Evolutionary conservation across 2,329 filamentous ascomycete species (phyloP).

Genomic region (Scedosporium boydii): DNA sequence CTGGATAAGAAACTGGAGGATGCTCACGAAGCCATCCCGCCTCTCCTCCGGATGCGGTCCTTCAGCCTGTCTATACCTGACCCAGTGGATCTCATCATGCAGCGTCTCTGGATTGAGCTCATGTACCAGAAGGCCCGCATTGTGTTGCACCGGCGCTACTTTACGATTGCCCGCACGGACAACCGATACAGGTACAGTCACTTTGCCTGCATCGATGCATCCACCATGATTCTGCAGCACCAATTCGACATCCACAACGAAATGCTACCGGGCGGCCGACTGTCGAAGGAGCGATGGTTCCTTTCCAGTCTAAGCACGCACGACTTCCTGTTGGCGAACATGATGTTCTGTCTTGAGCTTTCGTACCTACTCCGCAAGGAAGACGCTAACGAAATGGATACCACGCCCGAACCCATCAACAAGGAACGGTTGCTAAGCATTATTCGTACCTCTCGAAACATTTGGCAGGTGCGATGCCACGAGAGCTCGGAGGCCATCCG

Average conservation of each 20-base stretch:
- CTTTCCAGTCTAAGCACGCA: constrained; percentile 30
- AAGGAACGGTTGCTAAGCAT: constrained; percentile 17
- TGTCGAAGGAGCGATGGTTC: constrained; percentile 31
- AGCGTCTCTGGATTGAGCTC: constrained; percentile 37
- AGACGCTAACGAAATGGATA: constrained; percentile 4
- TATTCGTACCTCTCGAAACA: constrained; percentile 16
- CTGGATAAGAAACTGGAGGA: constrained; percentile 30
- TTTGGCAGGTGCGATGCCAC: constrained; percentile 17
- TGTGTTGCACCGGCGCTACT: constrained; percentile 33
- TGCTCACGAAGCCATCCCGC: constrained; percentile 27
- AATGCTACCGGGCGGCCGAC: constrained; percentile 25
- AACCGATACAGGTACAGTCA: constrained; percentile 28
- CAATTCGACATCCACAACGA: constrained; percentile 32
- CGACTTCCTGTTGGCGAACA: constrained; percentile 37
- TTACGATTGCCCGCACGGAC: constrained; percentile 22
- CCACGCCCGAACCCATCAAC: constrained; percentile 10
- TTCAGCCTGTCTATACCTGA: constrained; percentile 34
- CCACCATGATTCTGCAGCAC: constrained; percentile 29
- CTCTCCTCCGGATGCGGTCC: constrained; percentile 28
- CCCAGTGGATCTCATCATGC: constrained; percentile 34
- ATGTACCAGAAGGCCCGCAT: constrained; percentile 39
- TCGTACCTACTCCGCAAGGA: constrained; percentile 9
- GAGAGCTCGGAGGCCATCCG: constrained; percentile 18
- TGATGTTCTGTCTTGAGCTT: constrained; percentile 32
- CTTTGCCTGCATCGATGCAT: constrained; percentile 31